Base-by-base conservation (phyloP, 345 rosid genomes). In the Gossypium herbaceum region DNA sequence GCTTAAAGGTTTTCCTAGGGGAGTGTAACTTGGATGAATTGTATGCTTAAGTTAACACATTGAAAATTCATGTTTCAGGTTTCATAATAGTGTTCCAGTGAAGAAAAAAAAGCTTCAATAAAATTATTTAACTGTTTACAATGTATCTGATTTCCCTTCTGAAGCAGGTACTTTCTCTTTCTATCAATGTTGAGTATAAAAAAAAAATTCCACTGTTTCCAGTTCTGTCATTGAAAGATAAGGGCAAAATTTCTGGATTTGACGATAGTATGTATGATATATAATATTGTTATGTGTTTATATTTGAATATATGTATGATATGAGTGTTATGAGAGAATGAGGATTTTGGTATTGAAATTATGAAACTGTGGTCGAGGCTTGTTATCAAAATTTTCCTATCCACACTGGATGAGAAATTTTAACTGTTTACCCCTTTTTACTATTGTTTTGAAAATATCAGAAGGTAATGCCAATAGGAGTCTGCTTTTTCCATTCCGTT, bases 11-110 rank as follows among this genome's bases (percentile, higher is more conserved):
- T 75, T 92, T 74, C 82, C 84, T 90, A 0, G 94, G 92, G 44
- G 97, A 94, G 73, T 94, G 98, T 77, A 92, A 87, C 73, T 86
- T 94, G 41, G 97, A 91, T 77, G 89, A 80, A 74, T 68, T 87
- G 80, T 89, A 85, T 51, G 87, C 81, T 16, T 87, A 78, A 85
- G 24, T 61, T 45, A 12, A 68, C 48, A 8, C 27, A 73, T 24
- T 12, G 24, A 39, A 41, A 41, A 22, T 20, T 44, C 68, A 73
- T 19, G 44, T 54, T 56, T 54, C 50, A n/a, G 20, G 25, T 52
- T 47, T 66, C 45, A 75, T n/a, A 69, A 57, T 7, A 68, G 72
- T 75, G 72, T 75, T 71, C 45, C 25, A 45, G 55, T 24, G 41
- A 11, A 55, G 39, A 58, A 56, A 81, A 45, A 75, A 62, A 73